Evolutionary conservation across 495 filamentous ascomycete species (phyloP), one percentile per base, ranked within the genome.

Genomic region (Penicillium subrubescens): DNA sequence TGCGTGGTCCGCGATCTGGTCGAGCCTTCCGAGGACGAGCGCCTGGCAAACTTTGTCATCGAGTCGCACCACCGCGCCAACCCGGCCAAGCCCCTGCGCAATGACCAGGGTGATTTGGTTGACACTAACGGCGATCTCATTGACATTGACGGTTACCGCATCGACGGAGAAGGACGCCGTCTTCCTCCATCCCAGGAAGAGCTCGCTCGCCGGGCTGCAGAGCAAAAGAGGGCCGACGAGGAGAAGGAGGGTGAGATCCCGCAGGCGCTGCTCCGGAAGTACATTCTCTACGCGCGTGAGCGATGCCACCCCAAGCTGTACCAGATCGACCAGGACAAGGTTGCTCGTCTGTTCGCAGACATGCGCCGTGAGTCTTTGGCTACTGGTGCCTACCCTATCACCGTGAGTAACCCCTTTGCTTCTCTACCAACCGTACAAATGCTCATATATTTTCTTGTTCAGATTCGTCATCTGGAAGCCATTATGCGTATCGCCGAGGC

Each of bases 261-360:
- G 0, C 96, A 99, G 75, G 92, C 97, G 66, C 79, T 98, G 56
- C 80, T 99, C 63, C 82, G 96, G 64, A 99, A 99, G 79, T 99
- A 98, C 76, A 98, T 99, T 70, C 85, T 98, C 39, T 98, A 97
- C 72, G 94, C 96, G 2, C 86, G 96, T 27, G 94, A 98, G 75
- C 88, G 88, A 67, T 96, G 92, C 77, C 83, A 85, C 62, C 96
- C 96, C 35, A 97, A 98, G 76, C 83, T 99, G 39, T 94, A 97
- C 71, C 93, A 98, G 74, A 97, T 99, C 79, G 96, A 99, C 71
- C 92, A 96, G 73, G 96, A 98, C 74, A 99, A 99, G 79, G 86
- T 99, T 35, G 91, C 96, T 15, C 84, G 93, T 46, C 83, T 99
- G 3, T 99, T 97, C 73, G 92, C 93, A 8, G 96, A 99, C 79